Percentiles rank a stretch among this genome's conserved stretches.
phyloP scores from a whole-genome alignment of 2,329 filamentous ascomycete genomes.

The Chrysoporthe cubensis region DNA sequence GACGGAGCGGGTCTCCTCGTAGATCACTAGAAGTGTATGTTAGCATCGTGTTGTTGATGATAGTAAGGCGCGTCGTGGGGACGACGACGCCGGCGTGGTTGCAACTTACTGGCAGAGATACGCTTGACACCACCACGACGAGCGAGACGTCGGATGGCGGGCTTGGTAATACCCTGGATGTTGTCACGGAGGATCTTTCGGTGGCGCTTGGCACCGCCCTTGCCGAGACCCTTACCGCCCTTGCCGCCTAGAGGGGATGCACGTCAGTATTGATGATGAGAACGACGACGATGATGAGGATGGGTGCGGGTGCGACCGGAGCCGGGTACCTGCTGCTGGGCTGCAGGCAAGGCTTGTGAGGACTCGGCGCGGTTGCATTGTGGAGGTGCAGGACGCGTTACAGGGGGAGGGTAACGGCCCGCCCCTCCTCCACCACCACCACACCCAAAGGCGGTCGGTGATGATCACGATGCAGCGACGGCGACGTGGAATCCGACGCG shows the following conservation, averaged over 20 bases:
- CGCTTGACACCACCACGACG: slow-evolving; percentile 99
- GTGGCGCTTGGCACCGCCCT: slow-evolving; percentile 98
- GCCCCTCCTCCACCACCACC: slow-evolving; percentile 33
- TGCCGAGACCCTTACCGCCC: slow-evolving; percentile 96
- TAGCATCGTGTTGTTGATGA: slow-evolving; percentile 17
- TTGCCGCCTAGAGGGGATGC: slow-evolving; percentile 71
- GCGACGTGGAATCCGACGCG: slow-evolving; percentile 17
- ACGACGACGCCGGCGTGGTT: background rate
- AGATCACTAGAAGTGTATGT: slow-evolving; percentile 63
- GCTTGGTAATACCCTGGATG: slow-evolving; percentile 99
- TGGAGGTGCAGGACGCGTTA: slow-evolving; percentile 38
- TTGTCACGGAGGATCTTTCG: slow-evolving; percentile 99
- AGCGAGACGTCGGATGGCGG: slow-evolving; percentile 95
- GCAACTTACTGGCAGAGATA: slow-evolving; percentile 86
- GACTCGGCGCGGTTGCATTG: slow-evolving; percentile 24
- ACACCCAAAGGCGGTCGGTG: slow-evolving; percentile 30
- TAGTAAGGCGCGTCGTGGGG: background rate
- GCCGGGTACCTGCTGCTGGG: slow-evolving; percentile 1
- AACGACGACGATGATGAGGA: slow-evolving; percentile 6
- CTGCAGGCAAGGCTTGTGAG: slow-evolving; percentile 18
- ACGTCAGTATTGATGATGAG: slow-evolving; percentile 47
- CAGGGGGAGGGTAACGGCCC: slow-evolving; percentile 20
- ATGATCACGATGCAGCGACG: slow-evolving; percentile 25
- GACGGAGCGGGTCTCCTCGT: slow-evolving; percentile 81
- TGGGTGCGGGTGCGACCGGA: background rate